Evolutionary conservation across 495 filamentous ascomycete species (phyloP).

Genomic region (Parmelia sp.): DNA sequence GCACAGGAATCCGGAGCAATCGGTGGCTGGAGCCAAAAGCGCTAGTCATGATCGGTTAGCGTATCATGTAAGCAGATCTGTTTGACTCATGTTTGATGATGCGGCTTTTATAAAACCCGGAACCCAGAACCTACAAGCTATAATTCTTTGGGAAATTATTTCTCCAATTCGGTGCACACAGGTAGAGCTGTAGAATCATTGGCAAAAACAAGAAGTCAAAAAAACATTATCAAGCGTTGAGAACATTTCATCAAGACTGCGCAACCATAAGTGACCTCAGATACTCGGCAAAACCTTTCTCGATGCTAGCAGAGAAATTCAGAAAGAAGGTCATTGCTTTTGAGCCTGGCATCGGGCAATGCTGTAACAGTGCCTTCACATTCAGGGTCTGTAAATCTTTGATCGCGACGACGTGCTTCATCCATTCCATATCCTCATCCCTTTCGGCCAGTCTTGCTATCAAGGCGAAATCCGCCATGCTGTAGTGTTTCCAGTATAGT

Average conservation of each 20-base stretch:
- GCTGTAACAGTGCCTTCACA: conserved; percentile 37
- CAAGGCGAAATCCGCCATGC: conserved; percentile 36
- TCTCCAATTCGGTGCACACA: too few relatives aligned
- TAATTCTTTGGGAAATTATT: too few relatives aligned
- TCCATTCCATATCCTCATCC: conserved; percentile 46
- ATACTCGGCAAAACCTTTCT: conserved; percentile 43
- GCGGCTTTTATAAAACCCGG: too few relatives aligned
- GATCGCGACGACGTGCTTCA: conserved; percentile 38
- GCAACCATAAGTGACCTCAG: conserved; percentile 33
- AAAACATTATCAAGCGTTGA: not conserved
- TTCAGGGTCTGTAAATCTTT: conserved; percentile 37
- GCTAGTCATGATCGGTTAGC: not conserved
- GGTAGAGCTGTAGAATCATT: not conserved
- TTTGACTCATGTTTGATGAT: too few relatives aligned
- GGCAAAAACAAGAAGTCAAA: not conserved
- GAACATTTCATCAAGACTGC: conserved; percentile 10
- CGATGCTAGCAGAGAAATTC: conserved; percentile 46
- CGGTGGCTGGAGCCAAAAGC: not conserved
- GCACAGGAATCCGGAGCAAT: too few relatives aligned
- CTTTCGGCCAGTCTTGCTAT: conserved; percentile 30
- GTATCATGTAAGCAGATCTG: not conserved
- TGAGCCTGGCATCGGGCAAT: conserved; percentile 36
- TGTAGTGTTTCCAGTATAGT: conserved; percentile 37
- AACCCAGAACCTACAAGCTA: too few relatives aligned
- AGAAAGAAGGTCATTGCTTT: conserved; percentile 44